Base-by-base conservation (phyloP, 2,329 filamentous ascomycete species). In the Alternaria viburni region DNA sequence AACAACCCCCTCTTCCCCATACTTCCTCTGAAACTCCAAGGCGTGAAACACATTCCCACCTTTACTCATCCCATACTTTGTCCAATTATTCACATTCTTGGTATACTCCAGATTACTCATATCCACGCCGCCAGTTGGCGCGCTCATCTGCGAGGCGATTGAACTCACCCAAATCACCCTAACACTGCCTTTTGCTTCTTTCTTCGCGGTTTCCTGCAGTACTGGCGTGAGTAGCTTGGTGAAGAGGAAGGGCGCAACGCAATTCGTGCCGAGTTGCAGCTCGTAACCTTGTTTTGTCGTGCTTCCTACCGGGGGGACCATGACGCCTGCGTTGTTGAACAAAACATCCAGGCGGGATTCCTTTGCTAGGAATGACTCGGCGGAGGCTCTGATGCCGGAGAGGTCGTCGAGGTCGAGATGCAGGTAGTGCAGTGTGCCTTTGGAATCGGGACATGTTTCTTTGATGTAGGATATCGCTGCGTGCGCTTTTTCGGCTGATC, bases 271-370 rank as follows among this genome's bases (percentile, higher is more conserved):
- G 13, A 83, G 67, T 32, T 80, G 74, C 2, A 62, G 50, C 43
- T 75, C 70, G 44, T 69, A 54, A 7, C 62, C 62, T 49, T 74
- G 67, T 1, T 32, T 54, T 1, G 65, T 70, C 5, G 59, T 59
- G 7, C 57, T 62, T 1, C 70, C 72, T 0, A 8, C 36, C 5
- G 67, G 68, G 21, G 51, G 46, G 1, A 41, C 52, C 32, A 44
- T 36, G 44, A 81, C 67, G 23, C 77, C 79, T 8, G 75, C 75
- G 50, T 77, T 77, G 58, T 77, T 77, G 54, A 62, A 66, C 5
- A 85, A 72, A 7, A 84, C 77, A 49, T 84, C 76, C 1, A 85
- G 75, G 6, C 71, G 72, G 9, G 69, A 61, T 62, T 84, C 82
- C 7, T 76, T 70, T 1, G 66, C 59, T 1, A 71, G 60, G 51